Base-by-base conservation (phyloP, 1,284 basidiomycete species). In the Trichosporon sp. region DNA sequence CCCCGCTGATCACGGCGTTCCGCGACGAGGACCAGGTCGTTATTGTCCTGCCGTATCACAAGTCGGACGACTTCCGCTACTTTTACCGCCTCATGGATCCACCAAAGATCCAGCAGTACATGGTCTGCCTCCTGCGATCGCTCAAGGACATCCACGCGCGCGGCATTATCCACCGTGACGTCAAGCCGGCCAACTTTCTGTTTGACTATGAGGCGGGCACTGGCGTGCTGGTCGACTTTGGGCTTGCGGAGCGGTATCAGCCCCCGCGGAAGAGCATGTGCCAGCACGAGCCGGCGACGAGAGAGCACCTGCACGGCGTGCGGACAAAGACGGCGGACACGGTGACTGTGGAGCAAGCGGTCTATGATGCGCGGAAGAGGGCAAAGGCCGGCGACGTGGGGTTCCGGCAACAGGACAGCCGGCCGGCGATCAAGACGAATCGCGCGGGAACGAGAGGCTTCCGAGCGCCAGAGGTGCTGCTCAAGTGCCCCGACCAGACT, bases 141-240 rank as follows among this genome's bases (percentile, higher is more conserved):
- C 80, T 99, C 60, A 87, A 89, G 59, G 93, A 95, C 71, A 89
- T 92, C 23, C 96, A 99, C 76, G 82, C 86, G n/a, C 84, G 91
- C 58, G 87, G 86, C 7, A 90, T 99, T 73, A 91, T 99, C 58
- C 95, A 99, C 80, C 91, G 95, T 36, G 95, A 99, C 79, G 92
- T 99, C 73, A 99, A 99, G 77, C 96, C 95, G 16, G 95, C 95
- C 66, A 99, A 99, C 80, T 99, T 99, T 75, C 85, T 99, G 33
- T 99, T 91, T 78, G 92, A 99, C 78, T 89, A 92, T 32, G 85
- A 85, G 52, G 89, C 88, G 4, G 89, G 90, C 2, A 83, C 88
- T 6, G 95, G 96, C 10, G 91, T 91, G 0, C 82, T 99, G 9
- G 95, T 93, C 70, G 95, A 99, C 79, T 97, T 98, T 80, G 95